phyloP scores from a whole-genome alignment of 169 alveolate species.

The Plasmodium gonderi region DNA sequence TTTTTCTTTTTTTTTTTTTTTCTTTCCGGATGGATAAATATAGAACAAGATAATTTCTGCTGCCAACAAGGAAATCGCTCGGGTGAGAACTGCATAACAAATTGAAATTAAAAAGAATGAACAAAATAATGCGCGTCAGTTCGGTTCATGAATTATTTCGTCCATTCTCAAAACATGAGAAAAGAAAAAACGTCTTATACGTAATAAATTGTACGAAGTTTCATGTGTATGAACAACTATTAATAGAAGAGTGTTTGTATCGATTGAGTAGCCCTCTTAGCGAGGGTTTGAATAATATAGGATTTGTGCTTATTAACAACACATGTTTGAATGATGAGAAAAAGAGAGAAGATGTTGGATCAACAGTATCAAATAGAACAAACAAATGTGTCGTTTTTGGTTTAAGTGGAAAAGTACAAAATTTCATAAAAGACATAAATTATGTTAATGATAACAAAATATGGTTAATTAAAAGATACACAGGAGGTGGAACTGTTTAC shows the following conservation, averaged over 20 bases:
- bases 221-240: slow-evolving; percentile 62
- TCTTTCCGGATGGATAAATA: too few relatives aligned
- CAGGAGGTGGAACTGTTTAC: slow-evolving; percentile 87
- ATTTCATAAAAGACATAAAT: slow-evolving; percentile 75
- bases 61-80: too few relatives aligned
- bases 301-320: slow-evolving; percentile 39
- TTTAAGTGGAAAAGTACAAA: slow-evolving; percentile 75
- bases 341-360: background rate
- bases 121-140: background rate
- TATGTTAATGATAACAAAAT: slow-evolving; percentile 67
- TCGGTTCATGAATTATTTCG: slow-evolving; percentile 5
- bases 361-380: background rate
- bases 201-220: slow-evolving; percentile 22
- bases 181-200: slow-evolving; percentile 26
- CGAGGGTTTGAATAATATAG: slow-evolving; percentile 34
- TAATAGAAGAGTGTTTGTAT: slow-evolving; percentile 54
- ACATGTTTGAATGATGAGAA: background rate
- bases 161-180: background rate
- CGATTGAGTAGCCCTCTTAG: slow-evolving; percentile 32
- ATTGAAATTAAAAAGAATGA: background rate
- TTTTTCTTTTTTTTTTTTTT: too few relatives aligned
- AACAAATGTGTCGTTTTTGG: slow-evolving; percentile 80
- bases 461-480: slow-evolving; percentile 77
- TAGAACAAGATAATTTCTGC: too few relatives aligned
- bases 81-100: too few relatives aligned